Evolutionary conservation across 257 asterid species (phyloP).

Genomic region (Nicotiana benthamiana): DNA sequence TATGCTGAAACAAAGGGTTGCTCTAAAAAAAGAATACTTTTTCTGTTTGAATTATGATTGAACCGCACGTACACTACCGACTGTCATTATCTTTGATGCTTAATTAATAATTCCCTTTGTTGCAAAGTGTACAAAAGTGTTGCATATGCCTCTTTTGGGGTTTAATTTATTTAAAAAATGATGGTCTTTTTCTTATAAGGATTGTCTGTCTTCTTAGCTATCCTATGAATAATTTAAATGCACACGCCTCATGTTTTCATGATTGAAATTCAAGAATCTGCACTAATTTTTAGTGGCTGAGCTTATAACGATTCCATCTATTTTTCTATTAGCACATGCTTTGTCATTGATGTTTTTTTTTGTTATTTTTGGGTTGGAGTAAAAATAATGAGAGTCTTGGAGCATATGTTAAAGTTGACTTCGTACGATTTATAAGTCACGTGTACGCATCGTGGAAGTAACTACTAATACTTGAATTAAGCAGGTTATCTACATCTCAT

Average conservation of each 20-base stretch:
- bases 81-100: slow-evolving; percentile 27
- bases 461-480: too few species aligned
- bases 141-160: slow-evolving; percentile 23
- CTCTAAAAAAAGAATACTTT: slow-evolving; percentile 2
- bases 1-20: slow-evolving; percentile 37
- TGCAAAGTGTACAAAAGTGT: slow-evolving; percentile 21
- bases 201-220: slow-evolving; percentile 43
- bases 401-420: too few species aligned
- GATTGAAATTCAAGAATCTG: slow-evolving; percentile 35
- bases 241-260: slow-evolving; percentile 49
- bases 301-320: neutral
- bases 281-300: neutral
- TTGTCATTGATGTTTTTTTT: neutral
- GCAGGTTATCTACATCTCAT: too few species aligned
- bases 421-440: too few species aligned
- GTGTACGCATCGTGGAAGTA: too few species aligned
- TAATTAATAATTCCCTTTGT: slow-evolving; percentile 11
- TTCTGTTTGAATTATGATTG: slow-evolving; percentile 19
- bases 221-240: slow-evolving; percentile 11
- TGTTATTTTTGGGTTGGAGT: too few species aligned
- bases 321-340: neutral
- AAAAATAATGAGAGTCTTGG: too few species aligned
- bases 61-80: slow-evolving; percentile 22
- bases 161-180: slow-evolving; percentile 16
- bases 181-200: slow-evolving; percentile 39